Conservation (phyloP, 2,329 filamentous ascomycete species). For the Anthostomella pinea region DNA sequence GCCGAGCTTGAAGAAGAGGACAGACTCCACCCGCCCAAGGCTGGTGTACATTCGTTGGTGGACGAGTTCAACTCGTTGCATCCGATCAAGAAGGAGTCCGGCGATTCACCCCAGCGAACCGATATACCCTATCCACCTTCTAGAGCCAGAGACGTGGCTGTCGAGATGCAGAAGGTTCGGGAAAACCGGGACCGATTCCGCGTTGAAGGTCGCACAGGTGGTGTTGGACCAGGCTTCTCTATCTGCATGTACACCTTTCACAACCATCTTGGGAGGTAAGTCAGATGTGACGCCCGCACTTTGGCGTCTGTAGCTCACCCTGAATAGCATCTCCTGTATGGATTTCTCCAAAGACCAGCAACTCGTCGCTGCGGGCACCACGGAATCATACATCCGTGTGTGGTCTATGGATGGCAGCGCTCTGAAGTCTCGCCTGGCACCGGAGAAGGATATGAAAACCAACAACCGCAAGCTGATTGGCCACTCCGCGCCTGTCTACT, state of each 20-base stretch:
- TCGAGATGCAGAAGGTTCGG: slow-evolving; percentile 91
- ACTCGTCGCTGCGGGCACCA: slow-evolving; percentile 83
- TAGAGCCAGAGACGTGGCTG: slow-evolving; percentile 81
- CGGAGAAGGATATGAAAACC: slow-evolving; percentile 57
- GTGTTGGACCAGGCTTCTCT: slow-evolving; percentile 77
- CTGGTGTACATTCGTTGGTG: slow-evolving; percentile 70
- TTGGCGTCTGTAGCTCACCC: slow-evolving; percentile 4
- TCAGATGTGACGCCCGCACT: slow-evolving; percentile 5
- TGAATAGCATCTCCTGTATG: slow-evolving; percentile 74
- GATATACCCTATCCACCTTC: slow-evolving; percentile 86
- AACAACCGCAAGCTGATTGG: slow-evolving; percentile 75
- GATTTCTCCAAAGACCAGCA: slow-evolving; percentile 92
- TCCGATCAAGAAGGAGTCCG: slow-evolving; percentile 85
- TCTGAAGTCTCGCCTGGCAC: slow-evolving; percentile 63
- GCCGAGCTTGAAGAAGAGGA: slow-evolving; percentile 87
- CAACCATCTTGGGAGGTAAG: slow-evolving; percentile 87
- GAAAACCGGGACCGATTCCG: slow-evolving; percentile 90
- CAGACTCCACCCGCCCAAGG: slow-evolving; percentile 65
- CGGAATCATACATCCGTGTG: slow-evolving; percentile 92
- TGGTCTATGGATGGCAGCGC: slow-evolving; percentile 88
- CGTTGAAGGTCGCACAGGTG: slow-evolving; percentile 80
- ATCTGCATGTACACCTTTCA: slow-evolving; percentile 99
- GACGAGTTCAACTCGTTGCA: slow-evolving; percentile 81
- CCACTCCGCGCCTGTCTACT: slow-evolving; percentile 85
- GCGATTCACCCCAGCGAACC: slow-evolving; percentile 74